phyloP scores from a whole-genome alignment of 805 yeast genomes.

The Candida sphagnicola region DNA sequence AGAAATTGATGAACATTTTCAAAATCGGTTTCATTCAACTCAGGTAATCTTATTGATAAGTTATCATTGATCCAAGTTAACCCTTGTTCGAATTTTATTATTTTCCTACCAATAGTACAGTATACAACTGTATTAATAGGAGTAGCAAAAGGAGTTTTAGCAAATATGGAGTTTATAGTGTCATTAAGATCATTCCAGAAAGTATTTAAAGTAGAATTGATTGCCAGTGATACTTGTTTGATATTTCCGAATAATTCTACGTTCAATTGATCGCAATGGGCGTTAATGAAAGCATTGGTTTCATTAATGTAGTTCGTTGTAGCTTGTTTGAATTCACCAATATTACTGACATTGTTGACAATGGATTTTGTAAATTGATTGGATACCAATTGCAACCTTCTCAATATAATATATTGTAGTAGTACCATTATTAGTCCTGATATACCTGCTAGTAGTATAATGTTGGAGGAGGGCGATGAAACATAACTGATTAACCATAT shows the following conservation, averaged over 20 bases:
- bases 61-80: conserved; percentile 73
- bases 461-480: conserved; percentile 49
- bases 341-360: background rate
- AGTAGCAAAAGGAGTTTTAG: conserved; percentile 57
- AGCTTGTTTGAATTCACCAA: background rate
- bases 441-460: conserved; percentile 50
- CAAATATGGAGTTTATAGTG: conserved; percentile 58
- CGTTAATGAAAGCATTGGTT: conserved; percentile 52
- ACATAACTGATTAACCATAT: conserved; percentile 48
- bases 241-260: conserved; percentile 65
- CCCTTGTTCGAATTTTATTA: conserved; percentile 63
- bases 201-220: conserved; percentile 56
- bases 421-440: conserved; percentile 53
- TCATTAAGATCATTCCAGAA: conserved; percentile 59
- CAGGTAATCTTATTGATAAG: conserved; percentile 57
- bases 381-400: conserved; percentile 16
- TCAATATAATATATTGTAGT: conserved; percentile 51
- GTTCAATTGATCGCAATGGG: conserved; percentile 54
- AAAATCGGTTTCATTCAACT: conserved; percentile 19
- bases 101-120: conserved; percentile 75
- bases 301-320: conserved; percentile 9
- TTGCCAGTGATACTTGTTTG: conserved; percentile 47
- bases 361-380: conserved; percentile 2
- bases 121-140: conserved; percentile 68
- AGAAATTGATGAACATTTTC: conserved; percentile 6